These are phyloP conservation scores for Amanita rubescens DNA, from an alignment of 768 basidiomycete genomes.

Conservation along the genomic window DNA sequence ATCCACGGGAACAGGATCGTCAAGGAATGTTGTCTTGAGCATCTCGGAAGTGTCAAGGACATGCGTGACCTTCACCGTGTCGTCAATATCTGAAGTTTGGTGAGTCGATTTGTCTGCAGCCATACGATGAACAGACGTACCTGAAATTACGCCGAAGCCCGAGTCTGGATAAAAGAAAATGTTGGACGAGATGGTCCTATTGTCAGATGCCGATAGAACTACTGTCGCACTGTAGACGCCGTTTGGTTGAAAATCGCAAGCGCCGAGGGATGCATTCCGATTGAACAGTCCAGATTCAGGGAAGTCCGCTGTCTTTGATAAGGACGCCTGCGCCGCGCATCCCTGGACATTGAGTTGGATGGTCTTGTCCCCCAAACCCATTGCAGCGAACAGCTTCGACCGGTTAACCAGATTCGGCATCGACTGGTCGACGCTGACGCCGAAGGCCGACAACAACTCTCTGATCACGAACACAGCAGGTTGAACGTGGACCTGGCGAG, in stretches of 20 bases:
- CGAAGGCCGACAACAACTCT: constrained; percentile 18
- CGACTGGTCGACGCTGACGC: constrained; percentile 24
- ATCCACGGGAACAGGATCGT: constrained; percentile 31
- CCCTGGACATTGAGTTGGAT: constrained; percentile 24
- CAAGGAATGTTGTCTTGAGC: constrained; percentile 30
- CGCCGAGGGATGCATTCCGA: constrained; percentile 25
- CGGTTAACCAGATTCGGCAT: constrained; percentile 21
- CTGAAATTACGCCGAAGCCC: constrained; percentile 38
- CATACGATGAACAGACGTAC: constrained; percentile 15
- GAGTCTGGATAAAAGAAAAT: constrained; percentile 29
- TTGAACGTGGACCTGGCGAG: constrained; percentile 20
- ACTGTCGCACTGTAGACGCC: constrained; percentile 14
- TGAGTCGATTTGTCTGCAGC: background rate
- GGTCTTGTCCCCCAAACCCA: constrained; percentile 25
- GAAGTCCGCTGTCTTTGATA: constrained; percentile 23
- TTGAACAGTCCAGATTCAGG: constrained; percentile 28
- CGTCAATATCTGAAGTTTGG: constrained; percentile 30
- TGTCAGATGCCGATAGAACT: background rate
- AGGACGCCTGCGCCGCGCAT: constrained; percentile 18
- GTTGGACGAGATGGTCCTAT: constrained; percentile 5
- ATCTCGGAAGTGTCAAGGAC: constrained; percentile 27
- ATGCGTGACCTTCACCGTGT: constrained; percentile 36
- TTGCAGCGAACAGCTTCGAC: constrained; percentile 25
- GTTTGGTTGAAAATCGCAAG: constrained; percentile 14
- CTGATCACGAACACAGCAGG: constrained; percentile 17